phyloP scores from a whole-genome alignment of 768 basidiomycete genomes.

The Trametes cubensis region DNA sequence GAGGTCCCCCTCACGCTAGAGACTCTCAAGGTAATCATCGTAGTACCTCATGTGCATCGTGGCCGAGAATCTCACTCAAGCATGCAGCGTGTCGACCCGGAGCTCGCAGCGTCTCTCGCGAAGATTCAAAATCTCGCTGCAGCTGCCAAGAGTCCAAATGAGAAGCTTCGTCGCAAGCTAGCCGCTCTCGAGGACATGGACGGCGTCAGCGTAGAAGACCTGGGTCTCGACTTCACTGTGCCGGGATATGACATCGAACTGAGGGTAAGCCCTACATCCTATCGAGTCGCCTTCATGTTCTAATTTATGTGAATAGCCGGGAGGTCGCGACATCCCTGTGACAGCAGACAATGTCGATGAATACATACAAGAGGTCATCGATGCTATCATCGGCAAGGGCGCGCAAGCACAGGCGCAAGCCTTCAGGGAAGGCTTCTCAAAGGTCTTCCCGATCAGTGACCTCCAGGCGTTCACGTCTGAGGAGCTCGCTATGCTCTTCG shows the following conservation, averaged over 20 bases:
- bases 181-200: slow-evolving; percentile 33
- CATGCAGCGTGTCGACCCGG: slow-evolving; percentile 75
- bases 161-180: slow-evolving; percentile 46
- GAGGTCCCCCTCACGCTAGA: slow-evolving; percentile 82
- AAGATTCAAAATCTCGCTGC: slow-evolving; percentile 74
- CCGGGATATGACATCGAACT: slow-evolving; percentile 96
- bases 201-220: slow-evolving; percentile 76
- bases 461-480: slow-evolving; percentile 91
- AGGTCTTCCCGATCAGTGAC: slow-evolving; percentile 93
- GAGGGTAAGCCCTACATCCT: slow-evolving; percentile 49
- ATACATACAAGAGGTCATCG: slow-evolving; percentile 85
- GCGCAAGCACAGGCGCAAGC: slow-evolving; percentile 80
- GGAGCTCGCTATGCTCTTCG: slow-evolving; percentile 94
- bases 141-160: slow-evolving; percentile 41
- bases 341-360: slow-evolving; percentile 86
- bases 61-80: too few relatives aligned
- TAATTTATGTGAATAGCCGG: slow-evolving; percentile 50
- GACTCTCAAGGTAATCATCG: slow-evolving; percentile 67
- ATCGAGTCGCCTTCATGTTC: background rate
- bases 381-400: slow-evolving; percentile 85
- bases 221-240: slow-evolving; percentile 93
- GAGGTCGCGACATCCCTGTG: slow-evolving; percentile 80
- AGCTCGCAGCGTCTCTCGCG: slow-evolving; percentile 82
- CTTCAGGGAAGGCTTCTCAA: slow-evolving; percentile 93
- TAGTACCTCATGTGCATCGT: background rate